phyloP scores from a whole-genome alignment of 129 eudicot genomes.

The Tagetes patula region DNA sequence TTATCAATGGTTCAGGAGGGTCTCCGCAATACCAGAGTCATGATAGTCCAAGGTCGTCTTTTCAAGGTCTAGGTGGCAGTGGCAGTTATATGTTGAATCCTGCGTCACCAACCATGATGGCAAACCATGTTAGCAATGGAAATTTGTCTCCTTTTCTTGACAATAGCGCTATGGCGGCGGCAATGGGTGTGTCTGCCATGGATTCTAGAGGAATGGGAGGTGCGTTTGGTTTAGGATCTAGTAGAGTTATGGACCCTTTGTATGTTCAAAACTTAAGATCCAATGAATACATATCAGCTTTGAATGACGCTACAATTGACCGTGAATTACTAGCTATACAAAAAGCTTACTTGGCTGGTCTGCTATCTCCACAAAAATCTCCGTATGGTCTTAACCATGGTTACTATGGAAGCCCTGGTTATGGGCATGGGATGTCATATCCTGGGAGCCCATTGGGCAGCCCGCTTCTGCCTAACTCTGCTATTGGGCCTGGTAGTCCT shows the following conservation, averaged over 20 bases:
- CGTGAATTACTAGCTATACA: slow-evolving; percentile 65
- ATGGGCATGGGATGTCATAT: slow-evolving; percentile 68
- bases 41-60: slow-evolving; percentile 63
- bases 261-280: slow-evolving; percentile 71
- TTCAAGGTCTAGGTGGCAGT: slow-evolving; percentile 46
- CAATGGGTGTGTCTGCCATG: slow-evolving; percentile 52
- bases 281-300: slow-evolving; percentile 68
- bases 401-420: slow-evolving; percentile 62
- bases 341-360: slow-evolving; percentile 69
- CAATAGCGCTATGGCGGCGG: slow-evolving; percentile 48
- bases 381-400: slow-evolving; percentile 40
- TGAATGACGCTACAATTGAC: slow-evolving; percentile 57
- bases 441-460: slow-evolving; percentile 67
- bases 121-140: slow-evolving; percentile 48
- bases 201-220: slow-evolving; percentile 64
- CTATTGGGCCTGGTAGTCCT: slow-evolving; percentile 74
- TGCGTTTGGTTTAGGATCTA: slow-evolving; percentile 47
- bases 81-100: slow-evolving; percentile 55
- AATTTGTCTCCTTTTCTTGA: slow-evolving; percentile 53
- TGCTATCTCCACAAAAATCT: slow-evolving; percentile 69
- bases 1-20: slow-evolving; percentile 38
- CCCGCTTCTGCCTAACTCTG: slow-evolving; percentile 61
- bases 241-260: slow-evolving; percentile 59
- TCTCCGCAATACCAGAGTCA: slow-evolving; percentile 55
- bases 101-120: slow-evolving; percentile 60